Conservation (phyloP, 2,329 filamentous ascomycete genomes). For the Aspergillus versicolor region DNA sequence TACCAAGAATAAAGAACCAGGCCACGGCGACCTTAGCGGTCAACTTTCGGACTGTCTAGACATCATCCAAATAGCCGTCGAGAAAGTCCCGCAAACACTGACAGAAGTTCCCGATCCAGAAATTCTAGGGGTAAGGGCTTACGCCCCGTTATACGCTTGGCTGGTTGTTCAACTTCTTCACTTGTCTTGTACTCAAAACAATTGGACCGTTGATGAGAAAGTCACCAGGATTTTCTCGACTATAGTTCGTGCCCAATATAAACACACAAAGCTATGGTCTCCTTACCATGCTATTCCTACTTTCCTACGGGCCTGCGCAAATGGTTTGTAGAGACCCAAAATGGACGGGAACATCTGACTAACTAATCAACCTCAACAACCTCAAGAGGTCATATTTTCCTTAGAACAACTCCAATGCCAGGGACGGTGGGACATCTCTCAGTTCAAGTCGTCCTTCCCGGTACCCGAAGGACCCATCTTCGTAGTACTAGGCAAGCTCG, state of each 20-base stretch:
- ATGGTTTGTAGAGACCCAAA: conserved; percentile 33
- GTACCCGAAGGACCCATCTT: conserved; percentile 24
- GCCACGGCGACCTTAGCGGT: conserved; percentile 39
- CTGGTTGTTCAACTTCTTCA: conserved; percentile 54
- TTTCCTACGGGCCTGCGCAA: conserved; percentile 36
- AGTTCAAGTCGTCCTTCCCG: conserved; percentile 26
- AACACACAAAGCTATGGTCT: conserved; percentile 29
- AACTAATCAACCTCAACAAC: conserved; percentile 37
- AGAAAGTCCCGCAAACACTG: conserved; percentile 67
- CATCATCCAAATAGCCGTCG: conserved; percentile 72
- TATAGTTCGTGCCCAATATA: conserved; percentile 34
- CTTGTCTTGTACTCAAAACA: conserved; percentile 44
- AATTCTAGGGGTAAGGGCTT: conserved; percentile 49
- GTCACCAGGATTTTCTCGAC: conserved; percentile 36
- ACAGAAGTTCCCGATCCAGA: conserved; percentile 65
- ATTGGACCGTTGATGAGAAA: conserved; percentile 41
- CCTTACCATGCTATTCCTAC: conserved; percentile 30
- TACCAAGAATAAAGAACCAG: conserved; percentile 62
- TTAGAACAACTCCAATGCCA: conserved; percentile 36
- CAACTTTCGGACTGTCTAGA: conserved; percentile 67
- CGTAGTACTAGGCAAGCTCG: conserved; percentile 31
- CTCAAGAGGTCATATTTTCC: conserved; percentile 49
- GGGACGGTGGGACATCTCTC: conserved; percentile 6
- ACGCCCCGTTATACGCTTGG: conserved; percentile 54
- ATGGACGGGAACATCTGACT: conserved; percentile 10